A percentile compares a stretch with the other conserved stretches of the same genome.
These are phyloP conservation scores for Trichosporon sp. DNA, from an alignment of 1,284 basidiomycete species.

Conservation along the genomic window DNA sequence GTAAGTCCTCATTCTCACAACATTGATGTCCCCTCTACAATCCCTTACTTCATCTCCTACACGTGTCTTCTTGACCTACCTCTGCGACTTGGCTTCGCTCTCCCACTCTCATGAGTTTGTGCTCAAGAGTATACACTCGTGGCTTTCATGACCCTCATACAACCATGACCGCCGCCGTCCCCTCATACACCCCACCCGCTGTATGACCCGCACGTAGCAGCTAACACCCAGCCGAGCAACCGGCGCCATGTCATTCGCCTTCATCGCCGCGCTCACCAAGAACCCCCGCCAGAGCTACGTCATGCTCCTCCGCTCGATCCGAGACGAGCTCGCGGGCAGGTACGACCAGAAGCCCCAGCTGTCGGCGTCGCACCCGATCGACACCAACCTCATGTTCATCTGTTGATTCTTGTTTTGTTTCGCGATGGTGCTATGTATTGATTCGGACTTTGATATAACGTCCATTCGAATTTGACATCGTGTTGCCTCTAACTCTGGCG, in stretches of 20 bases:
- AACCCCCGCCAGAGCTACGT: slow-evolving; percentile 73
- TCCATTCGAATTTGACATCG: too few relatives aligned
- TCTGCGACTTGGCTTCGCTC: not conserved
- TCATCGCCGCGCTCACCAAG: slow-evolving; percentile 59
- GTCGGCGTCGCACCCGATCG: slow-evolving; percentile 35
- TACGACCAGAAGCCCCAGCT: slow-evolving; percentile 81
- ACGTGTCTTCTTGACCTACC: not conserved
- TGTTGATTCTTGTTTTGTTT: slow-evolving; percentile 17
- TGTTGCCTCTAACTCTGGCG: too few relatives aligned
- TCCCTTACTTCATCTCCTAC: not conserved
- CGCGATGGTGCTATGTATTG: too few relatives aligned
- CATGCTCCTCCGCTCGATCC: slow-evolving; percentile 66
- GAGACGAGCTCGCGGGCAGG: slow-evolving; percentile 54
- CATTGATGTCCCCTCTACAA: not conserved
- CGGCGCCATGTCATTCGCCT: slow-evolving; percentile 73
- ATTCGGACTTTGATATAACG: too few relatives aligned
- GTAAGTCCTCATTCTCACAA: slow-evolving; percentile 56
- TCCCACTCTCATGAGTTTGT: too few relatives aligned
- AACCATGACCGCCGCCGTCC: too few relatives aligned
- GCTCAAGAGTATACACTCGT: too few relatives aligned
- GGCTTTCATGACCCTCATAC: too few relatives aligned
- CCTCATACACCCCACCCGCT: too few relatives aligned
- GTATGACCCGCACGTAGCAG: too few relatives aligned
- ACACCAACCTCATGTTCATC: slow-evolving; percentile 25
- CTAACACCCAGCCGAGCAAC: not conserved